Evolutionary conservation across 164 flowering plant genomes (phyloP).

Genomic region (Nymphaea colorata): DNA sequence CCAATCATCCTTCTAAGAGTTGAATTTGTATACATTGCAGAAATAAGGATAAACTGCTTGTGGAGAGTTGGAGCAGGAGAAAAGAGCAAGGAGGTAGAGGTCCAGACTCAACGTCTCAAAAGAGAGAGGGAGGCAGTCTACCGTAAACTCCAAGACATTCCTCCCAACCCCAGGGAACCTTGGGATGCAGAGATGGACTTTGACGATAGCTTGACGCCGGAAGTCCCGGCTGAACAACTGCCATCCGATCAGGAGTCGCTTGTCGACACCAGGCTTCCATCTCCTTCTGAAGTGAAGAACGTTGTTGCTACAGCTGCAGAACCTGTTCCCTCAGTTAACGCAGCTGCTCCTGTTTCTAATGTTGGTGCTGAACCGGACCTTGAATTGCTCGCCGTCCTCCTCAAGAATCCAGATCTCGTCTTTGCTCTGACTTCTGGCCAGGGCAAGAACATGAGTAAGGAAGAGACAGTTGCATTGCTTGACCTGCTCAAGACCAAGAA

Average conservation of each 20-base stretch:
- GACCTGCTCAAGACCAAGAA: conserved; percentile 67
- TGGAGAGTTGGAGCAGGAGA: conserved; percentile 72
- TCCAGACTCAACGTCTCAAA: conserved; percentile 52
- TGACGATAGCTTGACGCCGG: conserved; percentile 79
- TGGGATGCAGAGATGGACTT: conserved; percentile 97
- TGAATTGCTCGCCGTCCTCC: conserved; percentile 74
- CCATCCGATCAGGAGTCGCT: conserved; percentile 23
- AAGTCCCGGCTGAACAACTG: conserved; percentile 63
- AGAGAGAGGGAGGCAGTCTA: conserved; percentile 72
- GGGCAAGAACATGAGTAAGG: conserved; percentile 43
- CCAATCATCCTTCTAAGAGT: background rate
- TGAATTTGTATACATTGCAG: conserved; percentile 39
- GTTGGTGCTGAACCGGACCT: conserved; percentile 54
- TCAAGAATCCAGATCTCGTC: conserved; percentile 85
- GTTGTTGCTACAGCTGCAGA: background rate
- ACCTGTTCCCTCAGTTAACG: conserved; percentile 8
- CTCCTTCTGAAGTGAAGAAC: conserved; percentile 3
- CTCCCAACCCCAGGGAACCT: conserved; percentile 72
- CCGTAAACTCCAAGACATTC: conserved; percentile 39
- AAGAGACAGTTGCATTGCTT: conserved; percentile 62
- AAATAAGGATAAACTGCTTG: conserved; percentile 24
- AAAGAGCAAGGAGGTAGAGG: conserved; percentile 78
- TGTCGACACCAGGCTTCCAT: conserved; percentile 6
- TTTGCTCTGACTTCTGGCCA: conserved; percentile 85
- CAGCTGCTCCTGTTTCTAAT: conserved; percentile 2